Evolutionary conservation across 202 grass and related monocot genomes (phyloP), one percentile per base, ranked within the genome.

Genomic region (Brachypodium distachyon): DNA sequence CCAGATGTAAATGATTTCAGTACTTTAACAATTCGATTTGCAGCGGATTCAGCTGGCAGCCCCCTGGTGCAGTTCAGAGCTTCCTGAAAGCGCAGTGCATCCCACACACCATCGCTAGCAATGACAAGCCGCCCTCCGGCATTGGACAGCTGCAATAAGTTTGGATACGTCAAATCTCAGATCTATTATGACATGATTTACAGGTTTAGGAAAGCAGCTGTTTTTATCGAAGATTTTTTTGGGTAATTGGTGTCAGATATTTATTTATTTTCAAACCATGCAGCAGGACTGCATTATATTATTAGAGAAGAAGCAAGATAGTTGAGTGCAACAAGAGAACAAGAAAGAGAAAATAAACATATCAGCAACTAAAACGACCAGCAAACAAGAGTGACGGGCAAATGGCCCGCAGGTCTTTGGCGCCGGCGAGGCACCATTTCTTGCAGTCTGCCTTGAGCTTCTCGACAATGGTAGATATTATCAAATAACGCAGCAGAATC

Each of bases 31-130:
- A 98, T 95, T 63, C 89, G 87, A 88, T 70, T 82, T 28, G 91
- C 85, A 76, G 91, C 95, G 80, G 82, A 77, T 72, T 95, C 95
- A 65, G 95, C 91, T 62, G 89, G 91, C 74, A 98, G 59, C n/a
- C 95, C 95, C 52, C 87, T 82, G 27, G 87, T 85, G 78, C 85
- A 92, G 80, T 83, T 90, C 63, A 98, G 85, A 32, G 87, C 84
- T 80, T 95, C 85, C 82, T 98, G 91, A 70, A 85, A 91, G 22
- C 49, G 71, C 67, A 98, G 76, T 1, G 91, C 87, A 85, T 98
- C 96, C 96, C 96, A 98, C 16, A 98, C 91, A 63, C 96, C 96
- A 51, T 98, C 96, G 32, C 96, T 98, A 66, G 96, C 85, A 61
- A 98, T 94, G 61, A 98, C 87, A 82, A 98, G 91, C 22, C 96